Evolutionary conservation across 225 moss, liverwort and hornwort genomes (phyloP), one percentile per base, ranked within the genome.

Genomic region (Pseudisothecium myosuroides): DNA sequence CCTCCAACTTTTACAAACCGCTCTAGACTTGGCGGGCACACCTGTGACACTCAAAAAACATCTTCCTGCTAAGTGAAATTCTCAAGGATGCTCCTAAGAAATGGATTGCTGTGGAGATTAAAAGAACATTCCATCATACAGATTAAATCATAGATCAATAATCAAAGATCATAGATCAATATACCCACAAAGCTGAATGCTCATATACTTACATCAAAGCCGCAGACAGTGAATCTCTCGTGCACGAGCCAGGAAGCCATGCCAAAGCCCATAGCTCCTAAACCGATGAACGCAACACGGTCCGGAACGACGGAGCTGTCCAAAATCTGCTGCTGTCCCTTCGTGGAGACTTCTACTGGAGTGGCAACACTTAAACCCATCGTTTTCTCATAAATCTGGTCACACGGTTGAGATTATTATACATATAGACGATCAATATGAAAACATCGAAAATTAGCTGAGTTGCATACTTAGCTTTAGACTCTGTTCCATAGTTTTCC

Each of bases 241-340:
- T 92, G 93, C 61, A 98, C 77, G 79, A 98, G 98, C 94, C 97
- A 94, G 83, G 97, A 94, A 64, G 98, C 97, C 98, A 98, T 98
- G 83, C 98, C 98, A 85, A 94, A 98, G 61, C 98, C 98, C 98
- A 98, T 98, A 49, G 98, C 97, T 87, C 98, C 98, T 89, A 98
- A 94, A 74, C 98, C 98, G 83, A 97, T 88, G 86, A 98, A 98
- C 28, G 96, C 95, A 83, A 97, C 93, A 88, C 90, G 90, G 55
- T 93, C 88, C 36, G 94, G 91, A 86, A 91, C 91, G 72, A 65
- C 36, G 49, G 94, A 90, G 82, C 80, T 81, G 59, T 93, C 91
- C 64, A 88, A 86, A 61, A 91, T 83, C 82, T 85, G 90, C 82
- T 86, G 79, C 90, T 85, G 82, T 78, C 29, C 85, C 50, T 87